Percentiles rank a stretch among this genome's conserved stretches.
phyloP scores from a whole-genome alignment of 345 rosid genomes.

The Dimocarpus longan region DNA sequence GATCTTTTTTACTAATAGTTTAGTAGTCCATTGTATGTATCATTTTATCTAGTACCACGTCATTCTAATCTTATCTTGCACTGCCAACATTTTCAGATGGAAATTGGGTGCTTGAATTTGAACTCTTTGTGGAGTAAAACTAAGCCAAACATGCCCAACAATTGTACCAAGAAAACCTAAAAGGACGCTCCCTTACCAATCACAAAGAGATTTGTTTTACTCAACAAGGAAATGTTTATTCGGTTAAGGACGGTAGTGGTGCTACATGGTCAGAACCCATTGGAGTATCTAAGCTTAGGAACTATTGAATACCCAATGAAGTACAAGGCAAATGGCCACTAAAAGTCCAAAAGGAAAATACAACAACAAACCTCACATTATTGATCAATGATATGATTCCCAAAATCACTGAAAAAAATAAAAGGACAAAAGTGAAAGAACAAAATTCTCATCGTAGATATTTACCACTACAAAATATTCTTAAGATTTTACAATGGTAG shows the following conservation, averaged over 20 bases:
- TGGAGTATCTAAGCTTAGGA: not conserved
- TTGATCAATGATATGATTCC: conserved; percentile 6
- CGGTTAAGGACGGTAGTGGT: not conserved
- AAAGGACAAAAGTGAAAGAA: not conserved
- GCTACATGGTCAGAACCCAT: not conserved
- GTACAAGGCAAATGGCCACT: not conserved
- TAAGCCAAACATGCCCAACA: not conserved
- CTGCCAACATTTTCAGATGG: no score
- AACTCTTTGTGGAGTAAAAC: not conserved
- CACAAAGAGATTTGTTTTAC: not conserved
- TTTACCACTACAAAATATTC: not conserved
- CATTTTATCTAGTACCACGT: no score
- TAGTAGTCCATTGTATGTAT: no score
- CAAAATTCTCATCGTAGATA: not conserved
- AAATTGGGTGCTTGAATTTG: not conserved
- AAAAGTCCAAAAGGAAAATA: not conserved
- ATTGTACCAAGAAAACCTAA: not conserved
- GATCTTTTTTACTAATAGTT: no score
- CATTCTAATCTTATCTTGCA: no score
- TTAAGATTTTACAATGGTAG: not conserved
- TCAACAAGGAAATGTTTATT: not conserved
- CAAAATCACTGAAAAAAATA: not conserved
- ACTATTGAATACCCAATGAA: not conserved
- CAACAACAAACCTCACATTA: not conserved
- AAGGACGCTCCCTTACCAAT: not conserved